A percentile compares a stretch with the other conserved stretches of the same genome.
These are phyloP conservation scores for Diaporthe sp. DNA, from an alignment of 2,329 filamentous ascomycete genomes.

Conservation along the genomic window DNA sequence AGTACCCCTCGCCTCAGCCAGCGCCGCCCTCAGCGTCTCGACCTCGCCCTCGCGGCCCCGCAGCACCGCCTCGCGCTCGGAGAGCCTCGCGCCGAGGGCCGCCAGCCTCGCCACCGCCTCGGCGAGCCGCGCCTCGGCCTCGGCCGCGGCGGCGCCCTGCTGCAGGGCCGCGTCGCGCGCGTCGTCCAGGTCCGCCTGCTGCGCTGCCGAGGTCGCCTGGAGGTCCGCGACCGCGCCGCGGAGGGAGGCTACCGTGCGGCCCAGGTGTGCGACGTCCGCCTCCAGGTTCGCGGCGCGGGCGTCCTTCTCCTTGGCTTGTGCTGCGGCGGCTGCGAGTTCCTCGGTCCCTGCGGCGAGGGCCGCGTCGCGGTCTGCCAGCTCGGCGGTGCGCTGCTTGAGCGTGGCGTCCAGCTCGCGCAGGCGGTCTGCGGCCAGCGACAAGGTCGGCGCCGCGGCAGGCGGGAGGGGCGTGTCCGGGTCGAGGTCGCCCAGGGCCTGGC, in stretches of 20 bases:
- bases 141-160: neutral
- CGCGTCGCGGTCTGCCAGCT: constrained; percentile 3
- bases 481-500: constrained; percentile 12
- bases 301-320: neutral
- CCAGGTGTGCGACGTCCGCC: neutral
- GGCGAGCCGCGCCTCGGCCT: neutral
- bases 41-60: constrained; percentile 3
- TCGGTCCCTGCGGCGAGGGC: neutral
- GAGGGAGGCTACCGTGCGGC: neutral
- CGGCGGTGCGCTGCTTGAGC: neutral
- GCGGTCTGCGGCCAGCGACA: constrained; percentile 11
- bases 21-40: neutral
- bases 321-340: neutral
- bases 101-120: neutral
- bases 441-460: neutral
- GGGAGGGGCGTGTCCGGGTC: neutral
- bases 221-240: neutral
- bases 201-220: neutral
- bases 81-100: neutral
- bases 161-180: constrained; percentile 14
- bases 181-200: neutral
- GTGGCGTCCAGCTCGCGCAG: constrained; percentile 22
- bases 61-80: neutral
- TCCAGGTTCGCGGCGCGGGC: neutral
- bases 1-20: neutral